A percentile compares a stretch with the other conserved stretches of the same genome.
Evolutionary conservation across 2,329 filamentous ascomycete genomes (phyloP).

Genomic region (Microcyclospora tardicrescens): DNA sequence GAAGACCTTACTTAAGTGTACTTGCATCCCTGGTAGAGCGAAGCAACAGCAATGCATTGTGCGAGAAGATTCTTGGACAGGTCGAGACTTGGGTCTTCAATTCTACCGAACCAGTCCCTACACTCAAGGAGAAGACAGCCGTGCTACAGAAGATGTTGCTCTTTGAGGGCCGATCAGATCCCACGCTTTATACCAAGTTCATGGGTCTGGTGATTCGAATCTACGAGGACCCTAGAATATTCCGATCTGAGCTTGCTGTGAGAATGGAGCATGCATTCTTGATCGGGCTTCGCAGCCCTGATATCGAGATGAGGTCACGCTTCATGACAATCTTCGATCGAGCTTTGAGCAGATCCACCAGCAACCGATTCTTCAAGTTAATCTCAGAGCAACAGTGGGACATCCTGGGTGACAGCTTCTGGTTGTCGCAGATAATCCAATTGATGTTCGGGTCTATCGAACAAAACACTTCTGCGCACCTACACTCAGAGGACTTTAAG

Average conservation of each 20-base stretch:
- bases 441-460: conserved; percentile 85
- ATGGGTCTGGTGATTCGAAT: conserved; percentile 92
- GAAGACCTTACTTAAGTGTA: conserved; percentile 87
- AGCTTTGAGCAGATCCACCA: conserved; percentile 84
- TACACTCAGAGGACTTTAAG: conserved; percentile 75
- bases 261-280: conserved; percentile 97
- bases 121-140: conserved; percentile 95
- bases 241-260: conserved; percentile 87
- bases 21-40: conserved; percentile 91
- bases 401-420: conserved; percentile 85
- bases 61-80: conserved; percentile 84
- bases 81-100: conserved; percentile 95
- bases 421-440: conserved; percentile 90
- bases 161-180: conserved; percentile 75
- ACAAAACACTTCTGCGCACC: conserved; percentile 61
- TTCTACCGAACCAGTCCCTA: conserved; percentile 88
- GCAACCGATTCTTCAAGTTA: conserved; percentile 77
- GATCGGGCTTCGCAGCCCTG: conserved; percentile 81
- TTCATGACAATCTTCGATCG: conserved; percentile 96
- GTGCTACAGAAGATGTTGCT: conserved; percentile 98
- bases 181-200: conserved; percentile 81
- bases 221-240: conserved; percentile 94
- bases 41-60: conserved; percentile 73
- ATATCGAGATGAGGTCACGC: conserved; percentile 91
- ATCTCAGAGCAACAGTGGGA: conserved; percentile 94